phyloP scores from a whole-genome alignment of 345 rosid species.

The Microthlaspi erraticum region DNA sequence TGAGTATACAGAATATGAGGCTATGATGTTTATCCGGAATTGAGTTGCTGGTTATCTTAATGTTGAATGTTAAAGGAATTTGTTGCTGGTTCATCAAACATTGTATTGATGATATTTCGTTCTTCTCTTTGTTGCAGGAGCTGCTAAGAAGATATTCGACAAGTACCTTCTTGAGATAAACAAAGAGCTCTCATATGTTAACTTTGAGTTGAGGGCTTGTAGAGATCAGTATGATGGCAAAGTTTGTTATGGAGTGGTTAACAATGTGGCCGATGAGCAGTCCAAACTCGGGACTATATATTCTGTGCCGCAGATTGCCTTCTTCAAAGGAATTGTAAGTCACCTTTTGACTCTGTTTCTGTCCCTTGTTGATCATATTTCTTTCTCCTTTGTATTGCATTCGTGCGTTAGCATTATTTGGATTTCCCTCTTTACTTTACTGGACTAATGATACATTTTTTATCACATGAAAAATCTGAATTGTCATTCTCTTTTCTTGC shows the following conservation, averaged over 20 bases:
- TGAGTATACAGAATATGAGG: neutral
- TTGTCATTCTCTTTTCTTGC: constrained; percentile 1
- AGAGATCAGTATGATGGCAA: constrained; percentile 77
- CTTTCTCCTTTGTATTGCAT: neutral
- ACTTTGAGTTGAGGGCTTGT: constrained; percentile 82
- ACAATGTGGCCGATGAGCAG: constrained; percentile 80
- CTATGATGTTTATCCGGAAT: neutral
- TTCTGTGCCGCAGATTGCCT: constrained; percentile 82
- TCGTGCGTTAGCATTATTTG: no score
- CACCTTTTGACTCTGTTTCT: neutral
- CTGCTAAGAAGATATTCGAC: constrained; percentile 54
- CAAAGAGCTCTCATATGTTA: constrained; percentile 75
- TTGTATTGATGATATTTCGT: neutral
- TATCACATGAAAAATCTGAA: neutral
- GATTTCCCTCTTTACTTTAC: no score
- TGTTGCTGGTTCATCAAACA: neutral
- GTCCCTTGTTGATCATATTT: neutral
- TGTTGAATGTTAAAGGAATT: neutral
- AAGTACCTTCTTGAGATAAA: constrained; percentile 80
- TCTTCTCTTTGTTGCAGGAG: constrained; percentile 48
- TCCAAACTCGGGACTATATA: constrained; percentile 89
- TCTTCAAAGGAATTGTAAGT: constrained; percentile 86
- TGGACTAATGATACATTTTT: neutral
- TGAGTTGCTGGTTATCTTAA: neutral
- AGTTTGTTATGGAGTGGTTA: constrained; percentile 82